Percentiles rank a stretch among this genome's conserved stretches.
These are phyloP conservation scores for Bisporella sp. DNA, from an alignment of 2,329 filamentous ascomycete genomes.

Conservation along the genomic window DNA sequence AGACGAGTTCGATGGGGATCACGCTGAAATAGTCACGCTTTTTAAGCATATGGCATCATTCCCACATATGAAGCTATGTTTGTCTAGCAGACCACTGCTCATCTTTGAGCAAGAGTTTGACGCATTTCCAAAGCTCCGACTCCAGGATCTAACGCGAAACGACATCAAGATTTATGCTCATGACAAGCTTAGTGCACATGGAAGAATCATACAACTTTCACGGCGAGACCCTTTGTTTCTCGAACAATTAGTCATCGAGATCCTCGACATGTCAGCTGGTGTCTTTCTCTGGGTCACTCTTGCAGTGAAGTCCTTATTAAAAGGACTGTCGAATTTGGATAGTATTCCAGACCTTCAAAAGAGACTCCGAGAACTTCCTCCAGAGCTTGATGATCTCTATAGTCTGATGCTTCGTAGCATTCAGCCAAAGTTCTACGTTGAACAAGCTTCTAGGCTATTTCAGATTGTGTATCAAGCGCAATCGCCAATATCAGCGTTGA, in stretches of 20 bases:
- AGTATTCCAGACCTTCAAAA: not conserved
- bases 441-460: not conserved
- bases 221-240: not conserved
- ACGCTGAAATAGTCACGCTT: not conserved
- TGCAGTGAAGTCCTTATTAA: not conserved
- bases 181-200: not conserved
- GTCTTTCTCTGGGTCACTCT: not conserved
- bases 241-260: not conserved
- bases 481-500: no score
- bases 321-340: not conserved
- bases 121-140: not conserved
- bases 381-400: not conserved
- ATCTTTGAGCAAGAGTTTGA: not conserved
- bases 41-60: not conserved
- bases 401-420: not conserved
- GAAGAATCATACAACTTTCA: not conserved
- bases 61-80: not conserved
- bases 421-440: not conserved
- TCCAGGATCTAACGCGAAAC: not conserved
- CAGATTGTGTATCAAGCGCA: not conserved
- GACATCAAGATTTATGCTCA: not conserved
- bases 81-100: not conserved
- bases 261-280: not conserved
- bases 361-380: not conserved
- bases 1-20: not conserved